Conservation (phyloP, 352 stramenopile genomes). For the Globisporangium emineosum region DNA sequence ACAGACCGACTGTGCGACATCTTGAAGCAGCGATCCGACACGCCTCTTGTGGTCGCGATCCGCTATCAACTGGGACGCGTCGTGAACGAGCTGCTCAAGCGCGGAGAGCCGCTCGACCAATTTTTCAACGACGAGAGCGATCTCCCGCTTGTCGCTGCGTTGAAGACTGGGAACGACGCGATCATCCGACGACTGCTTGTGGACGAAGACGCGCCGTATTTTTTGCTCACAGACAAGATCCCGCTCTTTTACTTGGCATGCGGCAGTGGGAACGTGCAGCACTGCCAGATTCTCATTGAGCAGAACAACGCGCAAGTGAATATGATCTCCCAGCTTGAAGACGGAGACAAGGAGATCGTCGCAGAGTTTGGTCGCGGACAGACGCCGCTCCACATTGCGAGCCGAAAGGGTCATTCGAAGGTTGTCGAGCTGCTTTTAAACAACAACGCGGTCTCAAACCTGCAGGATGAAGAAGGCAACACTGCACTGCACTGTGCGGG, state of each 20-base stretch:
- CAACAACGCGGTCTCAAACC: slow-evolving; percentile 66
- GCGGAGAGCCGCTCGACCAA: slow-evolving; percentile 49
- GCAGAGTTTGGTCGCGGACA: slow-evolving; percentile 63
- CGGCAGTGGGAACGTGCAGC: slow-evolving; percentile 57
- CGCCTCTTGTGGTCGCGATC: slow-evolving; percentile 67
- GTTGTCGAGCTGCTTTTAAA: slow-evolving; percentile 65
- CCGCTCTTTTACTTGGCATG: slow-evolving; percentile 75
- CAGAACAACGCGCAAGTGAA: slow-evolving; percentile 63
- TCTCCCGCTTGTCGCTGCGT: slow-evolving; percentile 61
- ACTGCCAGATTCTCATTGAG: slow-evolving; percentile 75
- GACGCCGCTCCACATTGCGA: slow-evolving; percentile 77
- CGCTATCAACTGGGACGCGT: slow-evolving; percentile 76
- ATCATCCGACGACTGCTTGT: slow-evolving; percentile 77
- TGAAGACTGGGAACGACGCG: slow-evolving; percentile 68
- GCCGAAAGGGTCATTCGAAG: slow-evolving; percentile 56
- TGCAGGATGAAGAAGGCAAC: slow-evolving; percentile 79
- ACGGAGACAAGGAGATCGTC: slow-evolving; percentile 78
- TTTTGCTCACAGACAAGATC: slow-evolving; percentile 75
- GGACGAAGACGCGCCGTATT: slow-evolving; percentile 62
- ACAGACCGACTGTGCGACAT: slow-evolving; percentile 68
- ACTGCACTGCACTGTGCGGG: slow-evolving; percentile 68
- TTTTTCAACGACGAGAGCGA: slow-evolving; percentile 46
- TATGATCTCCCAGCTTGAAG: slow-evolving; percentile 69
- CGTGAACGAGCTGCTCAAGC: slow-evolving; percentile 71
- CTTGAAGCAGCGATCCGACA: slow-evolving; percentile 51